Evolutionary conservation across 805 yeast genomes (phyloP), one percentile per base, ranked within the genome.

Genomic region (Yamadazyma paraphyllophila): DNA sequence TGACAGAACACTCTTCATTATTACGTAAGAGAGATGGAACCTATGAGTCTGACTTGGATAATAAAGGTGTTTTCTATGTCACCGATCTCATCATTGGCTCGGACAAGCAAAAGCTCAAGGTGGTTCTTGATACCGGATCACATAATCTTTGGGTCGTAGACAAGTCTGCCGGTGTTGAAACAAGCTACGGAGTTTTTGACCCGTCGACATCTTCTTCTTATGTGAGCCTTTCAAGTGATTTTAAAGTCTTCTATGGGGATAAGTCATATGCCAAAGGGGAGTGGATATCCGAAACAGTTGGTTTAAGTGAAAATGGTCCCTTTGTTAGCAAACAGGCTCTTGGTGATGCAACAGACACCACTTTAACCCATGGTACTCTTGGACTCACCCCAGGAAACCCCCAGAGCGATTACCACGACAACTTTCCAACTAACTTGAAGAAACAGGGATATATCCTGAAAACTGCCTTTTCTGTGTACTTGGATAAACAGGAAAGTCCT

Each of bases 221-320:
- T 51, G 20, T 52, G 3, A 39, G 47, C 17, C 65, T 71, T 45
- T 66, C 67, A 6, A 10, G 56, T 7, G 46, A 53, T 1, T 78
- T 78, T 52, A 38, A 54, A 11, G 76, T 78, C 48, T 30, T 53
- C 2, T 79, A 79, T 51, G 81, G 71, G 6, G 83, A 79, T 56
- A 52, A 59, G 4, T 67, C 79, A 3, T 61, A 54, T 45, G 82
- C 82, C 7, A 40, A 46, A 7, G 61, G 61, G 20, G 27, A 44
- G 16, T 55, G 50, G 49, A 51, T 46, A 16, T 38, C 25, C n/a
- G 61, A 57, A 32, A 30, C 42, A 11, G 53, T 54, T 9, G 20
- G 43, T 9, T 45, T 57, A 29, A 50, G 49, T 35, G 13, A 43
- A 20, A 39, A 39, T 29, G 51, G 51, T 29, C 45, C 49, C 13